Evolutionary conservation across 805 yeast genomes (phyloP), one percentile per base, ranked within the genome.

Genomic region (Schwanniomyces polymorphus): DNA sequence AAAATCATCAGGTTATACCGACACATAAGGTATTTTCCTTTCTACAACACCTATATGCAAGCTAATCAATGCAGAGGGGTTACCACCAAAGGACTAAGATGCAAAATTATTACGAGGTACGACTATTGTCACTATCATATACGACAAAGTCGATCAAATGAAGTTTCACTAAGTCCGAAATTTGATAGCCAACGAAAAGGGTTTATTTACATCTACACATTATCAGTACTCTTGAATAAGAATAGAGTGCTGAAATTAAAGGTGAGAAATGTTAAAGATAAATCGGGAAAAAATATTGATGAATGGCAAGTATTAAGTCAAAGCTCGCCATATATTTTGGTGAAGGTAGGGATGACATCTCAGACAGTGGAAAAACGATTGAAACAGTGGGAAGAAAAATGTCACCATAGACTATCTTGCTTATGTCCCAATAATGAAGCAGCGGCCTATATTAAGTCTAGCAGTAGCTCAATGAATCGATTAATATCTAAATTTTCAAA

Each of bases 311-410:
- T 55, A 8, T 72, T 75, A 52, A 64, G 79, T 2, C 65, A 63
- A 17, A 61, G 65, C 29, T 64, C 70, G 27, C 54, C 60, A n/a
- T 63, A 67, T 39, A 65, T 76, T 3, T 59, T 81, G 12, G 60
- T 81, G 14, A 81, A 81, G 51, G 72, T 81, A 1, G 86, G 86
- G 1, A 78, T 67, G 68, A 81, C 86, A 2, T 72, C 80, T 0
- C 75, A 72, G 44, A 60, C 68, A 0, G 81, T 80, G 1, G 51
- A 51, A 2, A 52, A 53, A 6, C 59, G 86, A 38, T 55, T 81
- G 16, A 57, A 57, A 34, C 84, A 81, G 54, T 81, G 86, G 86
- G 72, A 68, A 55, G 67, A 61, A 9, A 75, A 78, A 53, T 81
- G 86, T 52, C 64, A 69, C 16, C 83, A 79, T 43, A 65, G 72